Evolutionary conservation across 2,329 filamentous ascomycete species (phyloP), one percentile per base, ranked within the genome.

Genomic region (Cordyceps pruinosa): DNA sequence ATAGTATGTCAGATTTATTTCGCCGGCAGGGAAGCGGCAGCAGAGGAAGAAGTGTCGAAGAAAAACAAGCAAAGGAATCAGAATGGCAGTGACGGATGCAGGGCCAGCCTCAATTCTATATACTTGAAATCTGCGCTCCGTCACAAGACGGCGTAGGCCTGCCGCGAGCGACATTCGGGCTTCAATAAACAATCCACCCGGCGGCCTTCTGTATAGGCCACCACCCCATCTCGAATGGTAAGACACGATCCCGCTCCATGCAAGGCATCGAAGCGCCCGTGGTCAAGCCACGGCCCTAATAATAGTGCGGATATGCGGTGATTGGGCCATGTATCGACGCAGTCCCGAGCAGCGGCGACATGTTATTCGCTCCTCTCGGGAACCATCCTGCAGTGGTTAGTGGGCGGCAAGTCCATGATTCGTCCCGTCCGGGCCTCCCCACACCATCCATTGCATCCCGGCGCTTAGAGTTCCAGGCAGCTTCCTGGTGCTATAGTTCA

Each of bases 341-440:
- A 46, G 41, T 15, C 4, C 4, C 4, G 35, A 19, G n/a, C 13
- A 13, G 4, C 12, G 12, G 12, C 17, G 15, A 30, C 9, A 28
- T 17, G 2, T 17, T 30, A 55, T 55, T 47, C 34, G 42, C 32
- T 21, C 21, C 28, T 19, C 13, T 8, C 10, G 10, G 7, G 19
- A 12, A 5, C 32, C 5, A 12, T 28, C 19, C 39, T 2, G 2
- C n/a, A 2, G 6, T 21, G 19, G 15, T 54, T 35, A 32, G 41
- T 6, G 51, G 52, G 52, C 42, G 42, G 52, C 52, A 55, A 47
- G 42, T 9, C 25, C 30, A 25, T 55, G 42, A 55, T 55, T 47
- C 23, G 52, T 17, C 23, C 32, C 23, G 25, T 19, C 12, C 12
- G 15, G 12, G 1, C 32, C 17, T 39, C 52, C n/a, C 52, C 50